Base-by-base conservation (phyloP, 371 early-diverging fungal species). In the Mortierella sp. region DNA sequence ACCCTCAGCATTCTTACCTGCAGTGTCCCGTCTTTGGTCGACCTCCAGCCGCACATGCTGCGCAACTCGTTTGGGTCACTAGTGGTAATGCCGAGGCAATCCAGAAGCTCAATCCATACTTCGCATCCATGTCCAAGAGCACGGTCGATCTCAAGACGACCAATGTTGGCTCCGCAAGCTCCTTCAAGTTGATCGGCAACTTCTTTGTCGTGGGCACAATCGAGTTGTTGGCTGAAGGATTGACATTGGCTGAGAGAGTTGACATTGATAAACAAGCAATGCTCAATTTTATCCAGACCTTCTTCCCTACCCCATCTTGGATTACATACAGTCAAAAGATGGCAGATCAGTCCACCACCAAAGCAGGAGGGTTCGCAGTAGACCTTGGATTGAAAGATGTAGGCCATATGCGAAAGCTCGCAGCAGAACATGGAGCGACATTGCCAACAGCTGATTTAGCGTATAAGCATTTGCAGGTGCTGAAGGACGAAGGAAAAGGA, bases 141-240 rank as follows among this genome's bases (percentile, higher is more conserved):
- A 58, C 66, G n/a, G 62, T 73, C 32, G 70, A 78, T 26, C 73
- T 78, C 63, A 61, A 73, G 66, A 73, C 70, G 40, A 81, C 86
- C 0, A 84, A 90, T 66, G 84, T 85, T 0, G 68, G 62, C 5
- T 49, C 66, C 0, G 90, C 89, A 1, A 84, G 87, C 6, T 79
- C 81, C 2, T 83, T 92, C 64, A 93, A 94, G 75, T 83, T 95
- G 12, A 78, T 89, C 37, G 93, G 93, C 45, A 94, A 94, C 73
- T 93, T 88, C 64, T 85, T 93, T 64, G 78, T 94, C 22, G 85
- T 86, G 0, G 73, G 88, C 9, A 65, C 87, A 5, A 83, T 92
- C 16, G 92, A 93, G 72, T 61, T 90, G 59, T 68, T 94, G 22
- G 90, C 91, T 0, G 94, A 95, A 76, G 92, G 91, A 12, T 72